Percentiles rank a stretch among this genome's conserved stretches.
These are phyloP conservation scores for Talinum fruticosum DNA, from an alignment of 148 eudicot species.

Conservation along the genomic window DNA sequence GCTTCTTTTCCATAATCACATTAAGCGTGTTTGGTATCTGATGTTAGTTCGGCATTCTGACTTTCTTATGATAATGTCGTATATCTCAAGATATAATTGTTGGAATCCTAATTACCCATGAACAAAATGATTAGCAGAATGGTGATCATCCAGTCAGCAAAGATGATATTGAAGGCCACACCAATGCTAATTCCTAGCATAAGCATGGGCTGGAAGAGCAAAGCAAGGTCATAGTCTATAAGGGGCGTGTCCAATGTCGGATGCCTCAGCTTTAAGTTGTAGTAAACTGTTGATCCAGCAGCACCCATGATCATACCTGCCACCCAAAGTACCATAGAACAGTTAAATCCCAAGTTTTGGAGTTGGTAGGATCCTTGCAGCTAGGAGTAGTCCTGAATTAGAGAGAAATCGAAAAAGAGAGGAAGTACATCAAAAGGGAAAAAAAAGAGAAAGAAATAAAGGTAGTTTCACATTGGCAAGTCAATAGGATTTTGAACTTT, in stretches of 20 bases:
- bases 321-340: not conserved
- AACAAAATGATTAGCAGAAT: conserved; percentile 17
- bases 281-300: conserved; percentile 14
- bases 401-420: not conserved
- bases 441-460: not conserved
- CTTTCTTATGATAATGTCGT: not conserved
- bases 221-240: conserved; percentile 20
- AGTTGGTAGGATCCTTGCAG: no score
- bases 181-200: conserved; percentile 12
- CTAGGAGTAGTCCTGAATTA: not conserved
- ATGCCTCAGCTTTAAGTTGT: conserved; percentile 12
- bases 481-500: not conserved
- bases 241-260: conserved; percentile 15
- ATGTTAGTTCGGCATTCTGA: not conserved
- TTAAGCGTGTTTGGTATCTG: not conserved
- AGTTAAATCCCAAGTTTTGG: not conserved
- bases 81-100: not conserved
- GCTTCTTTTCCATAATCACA: not conserved
- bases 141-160: conserved; percentile 22
- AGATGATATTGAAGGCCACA: conserved; percentile 14
- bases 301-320: conserved; percentile 15
- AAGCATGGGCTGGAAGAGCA: conserved; percentile 21
- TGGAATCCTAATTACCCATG: not conserved
- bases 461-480: not conserved
- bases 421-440: not conserved